Evolutionary conservation across 2,329 filamentous ascomycete species (phyloP).

Genomic region (Colletotrichum lentis): DNA sequence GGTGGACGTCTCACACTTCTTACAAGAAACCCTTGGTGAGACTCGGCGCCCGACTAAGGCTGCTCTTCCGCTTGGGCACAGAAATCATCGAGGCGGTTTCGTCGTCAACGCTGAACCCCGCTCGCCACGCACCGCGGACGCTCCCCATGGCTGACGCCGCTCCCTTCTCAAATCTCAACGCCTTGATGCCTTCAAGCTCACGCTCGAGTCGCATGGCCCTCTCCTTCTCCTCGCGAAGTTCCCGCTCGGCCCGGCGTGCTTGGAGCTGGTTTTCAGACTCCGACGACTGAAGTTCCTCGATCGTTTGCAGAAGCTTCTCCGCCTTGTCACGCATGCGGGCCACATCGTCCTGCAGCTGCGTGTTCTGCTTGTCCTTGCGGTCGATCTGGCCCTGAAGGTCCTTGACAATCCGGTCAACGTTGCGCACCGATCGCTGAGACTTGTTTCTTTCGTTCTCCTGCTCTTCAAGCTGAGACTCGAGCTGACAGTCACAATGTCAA

Average conservation of each 20-base stretch:
- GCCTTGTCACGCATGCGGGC: constrained; percentile 87
- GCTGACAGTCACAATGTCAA: constrained; percentile 60
- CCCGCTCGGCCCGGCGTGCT: constrained; percentile 85
- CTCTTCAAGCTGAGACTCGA: constrained; percentile 85
- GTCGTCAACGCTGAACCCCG: constrained; percentile 49
- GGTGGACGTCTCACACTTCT: constrained; percentile 33
- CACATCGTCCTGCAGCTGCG: constrained; percentile 83
- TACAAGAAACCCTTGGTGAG: constrained; percentile 82
- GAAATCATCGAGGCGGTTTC: constrained; percentile 56
- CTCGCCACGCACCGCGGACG: constrained; percentile 45
- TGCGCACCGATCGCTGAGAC: constrained; percentile 86
- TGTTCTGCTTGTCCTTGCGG: constrained; percentile 87
- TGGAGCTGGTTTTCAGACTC: constrained; percentile 84
- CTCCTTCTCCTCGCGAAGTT: constrained; percentile 88
- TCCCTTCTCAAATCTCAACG: constrained; percentile 71
- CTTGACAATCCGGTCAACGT: constrained; percentile 91
- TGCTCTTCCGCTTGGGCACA: constrained; percentile 71
- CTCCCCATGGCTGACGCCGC: constrained; percentile 47
- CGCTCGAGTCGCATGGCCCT: constrained; percentile 82
- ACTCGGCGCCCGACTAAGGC: constrained; percentile 69
- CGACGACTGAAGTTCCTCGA: constrained; percentile 90
- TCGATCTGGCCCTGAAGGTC: constrained; percentile 93
- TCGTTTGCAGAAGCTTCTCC: constrained; percentile 85
- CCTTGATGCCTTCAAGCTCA: constrained; percentile 86
- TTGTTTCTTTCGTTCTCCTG: constrained; percentile 81